These are phyloP conservation scores for Cercospora sp. DNA, from an alignment of 2,329 filamentous ascomycete genomes.

Conservation along the genomic window DNA sequence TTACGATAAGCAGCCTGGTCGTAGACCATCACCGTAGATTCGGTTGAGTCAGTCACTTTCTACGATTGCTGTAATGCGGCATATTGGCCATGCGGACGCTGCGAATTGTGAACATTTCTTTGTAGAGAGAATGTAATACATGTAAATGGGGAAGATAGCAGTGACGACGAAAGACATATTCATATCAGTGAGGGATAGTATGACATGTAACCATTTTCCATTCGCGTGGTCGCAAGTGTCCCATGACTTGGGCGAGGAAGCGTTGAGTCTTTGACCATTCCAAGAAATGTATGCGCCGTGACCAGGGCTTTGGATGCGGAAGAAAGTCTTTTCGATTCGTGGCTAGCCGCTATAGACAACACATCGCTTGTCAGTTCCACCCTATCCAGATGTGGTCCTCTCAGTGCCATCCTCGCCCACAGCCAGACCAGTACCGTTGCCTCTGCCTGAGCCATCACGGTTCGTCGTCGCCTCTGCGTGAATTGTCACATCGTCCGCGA, in stretches of 20 bases:
- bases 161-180: too few species aligned
- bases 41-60: neutral
- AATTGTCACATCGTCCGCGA: neutral
- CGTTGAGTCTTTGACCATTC: too few species aligned
- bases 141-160: neutral
- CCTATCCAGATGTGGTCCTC: neutral
- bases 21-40: neutral
- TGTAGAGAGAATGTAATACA: neutral
- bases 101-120: neutral
- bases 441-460: neutral
- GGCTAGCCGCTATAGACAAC: neutral
- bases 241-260: too few species aligned
- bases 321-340: neutral
- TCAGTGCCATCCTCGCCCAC: slow-evolving; percentile 5
- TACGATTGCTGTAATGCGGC: neutral
- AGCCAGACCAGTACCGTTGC: slow-evolving; percentile 4
- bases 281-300: too few species aligned
- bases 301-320: neutral
- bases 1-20: slow-evolving; percentile 1
- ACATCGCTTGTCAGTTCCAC: neutral
- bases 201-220: neutral
- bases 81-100: neutral
- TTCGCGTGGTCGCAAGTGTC: neutral
- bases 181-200: neutral
- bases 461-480: slow-evolving; percentile 7